Evolutionary conservation across 352 stramenopile species (phyloP).

Genomic region (Chrysophaeum taylorii): DNA sequence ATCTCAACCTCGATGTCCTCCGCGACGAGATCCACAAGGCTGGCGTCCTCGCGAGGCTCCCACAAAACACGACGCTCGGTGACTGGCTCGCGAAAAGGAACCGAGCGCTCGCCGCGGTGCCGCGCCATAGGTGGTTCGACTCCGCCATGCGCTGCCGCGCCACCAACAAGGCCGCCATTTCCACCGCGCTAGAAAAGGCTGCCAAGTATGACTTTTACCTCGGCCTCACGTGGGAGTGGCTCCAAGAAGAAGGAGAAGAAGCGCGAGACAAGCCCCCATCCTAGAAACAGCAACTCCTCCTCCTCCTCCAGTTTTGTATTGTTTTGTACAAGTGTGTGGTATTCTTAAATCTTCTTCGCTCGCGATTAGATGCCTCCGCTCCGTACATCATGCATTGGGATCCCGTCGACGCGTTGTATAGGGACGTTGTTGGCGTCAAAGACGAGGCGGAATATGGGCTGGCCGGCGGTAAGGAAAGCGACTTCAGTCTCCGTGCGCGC

Average conservation of each 20-base stretch:
- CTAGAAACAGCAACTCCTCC: no score
- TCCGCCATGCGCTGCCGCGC: conserved; percentile 15
- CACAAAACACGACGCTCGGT: conserved; percentile 33
- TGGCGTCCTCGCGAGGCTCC: conserved; percentile 36
- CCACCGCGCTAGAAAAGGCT: conserved; percentile 43
- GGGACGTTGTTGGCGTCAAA: no score
- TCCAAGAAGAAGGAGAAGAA: no score
- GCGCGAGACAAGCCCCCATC: no score
- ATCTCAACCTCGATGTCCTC: conserved; percentile 54
- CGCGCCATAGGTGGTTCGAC: conserved; percentile 2
- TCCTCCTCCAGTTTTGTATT: no score
- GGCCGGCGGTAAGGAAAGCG: no score
- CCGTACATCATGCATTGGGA: no score
- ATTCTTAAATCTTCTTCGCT: no score
- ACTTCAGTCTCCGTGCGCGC: background rate
- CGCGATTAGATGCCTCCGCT: no score
- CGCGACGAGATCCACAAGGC: conserved; percentile 46
- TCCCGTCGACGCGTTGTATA: no score
- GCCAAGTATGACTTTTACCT: conserved; percentile 44
- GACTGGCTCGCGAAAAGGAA: conserved; percentile 45
- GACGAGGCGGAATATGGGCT: no score
- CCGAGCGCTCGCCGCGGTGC: conserved; percentile 27
- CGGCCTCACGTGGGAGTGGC: conserved; percentile 30
- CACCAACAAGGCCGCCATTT: conserved; percentile 19
- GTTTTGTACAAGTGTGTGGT: no score